Base-by-base conservation (phyloP, 345 rosid species). In the Salix udensis region DNA sequence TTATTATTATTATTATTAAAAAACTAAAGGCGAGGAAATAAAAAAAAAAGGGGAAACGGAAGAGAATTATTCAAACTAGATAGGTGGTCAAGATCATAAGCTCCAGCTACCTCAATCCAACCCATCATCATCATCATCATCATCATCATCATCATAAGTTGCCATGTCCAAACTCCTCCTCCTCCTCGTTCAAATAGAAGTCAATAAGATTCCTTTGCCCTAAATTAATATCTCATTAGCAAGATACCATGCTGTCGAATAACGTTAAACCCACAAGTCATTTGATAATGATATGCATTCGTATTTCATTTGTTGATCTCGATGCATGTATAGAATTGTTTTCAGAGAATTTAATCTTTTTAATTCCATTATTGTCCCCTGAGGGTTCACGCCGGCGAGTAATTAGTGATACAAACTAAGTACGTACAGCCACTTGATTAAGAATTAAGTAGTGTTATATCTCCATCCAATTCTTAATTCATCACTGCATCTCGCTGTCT, bases 151-250 rank as follows among this genome's bases (percentile, higher is more conserved):
- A 79, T 55, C 74, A 66, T 6, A 26, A 65, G 50, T 72, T 81
- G 82, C 70, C 75, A 21, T 61, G 74, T 72, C 72, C 30, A 31
- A 31, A 31, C 36, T 31, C 36, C 36, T 31, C 36, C 5, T 31
- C 36, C 36, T 31, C 36, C 36, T 78, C 74, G 84, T 80, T 84
- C 65, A 80, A 79, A 69, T 73, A 55, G 36, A 82, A 75, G 86
- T 80, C 86, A 80, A 82, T 42, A 67, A 79, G 86, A 86, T 88
- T 86, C 91, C 87, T 77, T 81, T 8, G 15, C 71, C 68, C 74
- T 68, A 76, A 74, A 71, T 71, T 50, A 74, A 76, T 55, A 77
- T 82, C 84, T 42, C 71, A 44, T 65, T 76, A 73, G 18, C 70
- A 64, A 69, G 70, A 69, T 37, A 36, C 71, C 88, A 37, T 46